These are phyloP conservation scores for Penicillium concentricum DNA, from an alignment of 2,329 filamentous ascomycete genomes.

Conservation along the genomic window DNA sequence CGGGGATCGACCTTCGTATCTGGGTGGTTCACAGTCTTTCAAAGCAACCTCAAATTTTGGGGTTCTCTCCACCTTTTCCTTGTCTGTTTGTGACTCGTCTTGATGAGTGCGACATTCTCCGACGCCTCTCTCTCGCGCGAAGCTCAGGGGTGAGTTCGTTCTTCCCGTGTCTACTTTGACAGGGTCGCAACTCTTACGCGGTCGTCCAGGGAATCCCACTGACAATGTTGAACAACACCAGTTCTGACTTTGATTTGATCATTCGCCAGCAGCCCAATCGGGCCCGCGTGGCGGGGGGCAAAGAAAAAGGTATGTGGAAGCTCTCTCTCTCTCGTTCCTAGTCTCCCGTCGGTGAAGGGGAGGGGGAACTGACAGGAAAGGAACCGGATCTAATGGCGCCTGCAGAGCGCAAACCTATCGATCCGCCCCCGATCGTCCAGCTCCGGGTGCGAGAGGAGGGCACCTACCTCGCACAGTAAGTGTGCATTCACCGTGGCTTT, in stretches of 20 bases:
- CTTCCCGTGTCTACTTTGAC: constrained; percentile 11
- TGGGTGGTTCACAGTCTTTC: constrained; percentile 23
- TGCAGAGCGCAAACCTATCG: constrained; percentile 77
- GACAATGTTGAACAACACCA: constrained; percentile 44
- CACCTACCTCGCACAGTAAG: constrained; percentile 60
- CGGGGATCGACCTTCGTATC: constrained; percentile 17
- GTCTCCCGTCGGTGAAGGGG: neutral
- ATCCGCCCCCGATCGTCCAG: constrained; percentile 79
- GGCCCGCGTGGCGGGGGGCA: constrained; percentile 67
- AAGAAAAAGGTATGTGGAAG: constrained; percentile 65
- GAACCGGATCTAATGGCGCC: neutral
- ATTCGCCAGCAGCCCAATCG: constrained; percentile 67
- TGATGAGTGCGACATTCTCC: constrained; percentile 45
- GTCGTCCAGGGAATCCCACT: constrained; percentile 35
- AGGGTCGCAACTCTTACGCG: constrained; percentile 31
- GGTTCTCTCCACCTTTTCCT: constrained; percentile 18
- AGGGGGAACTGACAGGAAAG: neutral
- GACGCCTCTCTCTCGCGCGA: constrained; percentile 44
- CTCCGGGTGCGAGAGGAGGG: constrained; percentile 54
- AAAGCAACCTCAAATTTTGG: constrained; percentile 1
- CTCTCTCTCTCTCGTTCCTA: neutral
- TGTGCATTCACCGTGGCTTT: constrained; percentile 16
- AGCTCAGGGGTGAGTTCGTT: constrained; percentile 42
- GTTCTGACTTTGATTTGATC: constrained; percentile 56
- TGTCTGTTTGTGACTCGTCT: constrained; percentile 30